Conservation (phyloP, 345 rosid species). For the Bruguiera gymnorhiza region DNA sequence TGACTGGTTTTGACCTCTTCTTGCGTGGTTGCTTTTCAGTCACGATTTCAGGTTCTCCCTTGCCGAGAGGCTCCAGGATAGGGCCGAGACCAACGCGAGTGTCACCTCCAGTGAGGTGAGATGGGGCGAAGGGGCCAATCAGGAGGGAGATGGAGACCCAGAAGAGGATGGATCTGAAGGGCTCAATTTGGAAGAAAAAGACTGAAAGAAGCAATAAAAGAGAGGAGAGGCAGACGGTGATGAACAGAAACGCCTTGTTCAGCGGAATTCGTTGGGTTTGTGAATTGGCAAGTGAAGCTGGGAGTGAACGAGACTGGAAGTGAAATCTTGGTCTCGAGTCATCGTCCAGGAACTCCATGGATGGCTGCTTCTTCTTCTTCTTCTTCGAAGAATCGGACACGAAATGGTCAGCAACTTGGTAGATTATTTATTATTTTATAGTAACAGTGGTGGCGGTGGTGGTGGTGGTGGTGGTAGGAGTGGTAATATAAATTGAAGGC, state of each 20-base stretch:
- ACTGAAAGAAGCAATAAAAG: conserved; percentile 47
- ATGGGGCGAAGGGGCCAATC: conserved; percentile 70
- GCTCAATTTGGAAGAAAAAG: conserved; percentile 62
- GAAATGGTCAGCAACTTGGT: neutral
- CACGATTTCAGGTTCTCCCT: conserved; percentile 39
- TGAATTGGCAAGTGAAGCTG: conserved; percentile 21
- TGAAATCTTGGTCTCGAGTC: conserved; percentile 73
- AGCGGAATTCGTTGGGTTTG: conserved; percentile 18
- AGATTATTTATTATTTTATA: neutral
- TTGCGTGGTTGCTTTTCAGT: conserved; percentile 40
- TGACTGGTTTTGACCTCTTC: conserved; percentile 46
- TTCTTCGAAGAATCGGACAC: neutral
- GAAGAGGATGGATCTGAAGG: conserved; percentile 55
- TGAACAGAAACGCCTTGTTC: conserved; percentile 22
- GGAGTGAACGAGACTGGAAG: conserved; percentile 57
- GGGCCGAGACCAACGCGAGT: conserved; percentile 81
- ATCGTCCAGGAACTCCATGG: conserved; percentile 89
- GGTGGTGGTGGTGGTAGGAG: too few species aligned
- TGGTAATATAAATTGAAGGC: too few species aligned
- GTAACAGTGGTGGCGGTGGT: too few species aligned
- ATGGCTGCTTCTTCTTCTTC: neutral
- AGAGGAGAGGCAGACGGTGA: conserved; percentile 38
- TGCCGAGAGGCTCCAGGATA: conserved; percentile 37
- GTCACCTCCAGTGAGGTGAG: conserved; percentile 67
- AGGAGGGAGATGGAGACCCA: conserved; percentile 72